Conservation (phyloP, 441 rosid species). For the Macaranga tanarius region DNA sequence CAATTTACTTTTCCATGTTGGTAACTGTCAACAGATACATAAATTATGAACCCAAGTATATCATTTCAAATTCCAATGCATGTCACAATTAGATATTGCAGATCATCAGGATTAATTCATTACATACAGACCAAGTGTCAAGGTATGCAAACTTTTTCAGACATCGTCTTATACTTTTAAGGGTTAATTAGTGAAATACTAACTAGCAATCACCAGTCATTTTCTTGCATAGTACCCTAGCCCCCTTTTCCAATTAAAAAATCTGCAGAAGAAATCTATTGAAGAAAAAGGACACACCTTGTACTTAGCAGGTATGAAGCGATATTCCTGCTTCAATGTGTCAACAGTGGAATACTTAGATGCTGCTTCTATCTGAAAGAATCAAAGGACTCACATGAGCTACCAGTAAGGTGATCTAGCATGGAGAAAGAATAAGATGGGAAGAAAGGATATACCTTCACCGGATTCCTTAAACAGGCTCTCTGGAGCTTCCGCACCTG, state of each 20-base stretch:
- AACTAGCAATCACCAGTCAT: not conserved
- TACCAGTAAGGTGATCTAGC: conserved; percentile 8
- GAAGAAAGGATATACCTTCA: conserved; percentile 52
- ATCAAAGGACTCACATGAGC: conserved; percentile 14
- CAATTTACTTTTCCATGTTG: not conserved
- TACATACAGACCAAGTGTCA: not conserved
- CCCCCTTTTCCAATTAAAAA: not conserved
- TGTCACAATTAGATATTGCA: not conserved
- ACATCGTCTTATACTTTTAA: not conserved
- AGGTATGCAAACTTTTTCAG: conserved; percentile 5
- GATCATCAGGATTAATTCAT: not conserved
- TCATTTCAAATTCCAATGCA: conserved; percentile 2
- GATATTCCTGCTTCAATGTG: conserved; percentile 78
- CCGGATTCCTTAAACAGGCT: conserved; percentile 89
- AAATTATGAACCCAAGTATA: not conserved
- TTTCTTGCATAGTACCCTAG: not conserved
- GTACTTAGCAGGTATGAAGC: conserved; percentile 74
- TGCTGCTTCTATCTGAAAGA: conserved; percentile 79
- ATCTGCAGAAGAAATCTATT: conserved; percentile 1
- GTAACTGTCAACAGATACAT: not conserved
- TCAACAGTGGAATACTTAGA: conserved; percentile 93
- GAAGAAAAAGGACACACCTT: conserved; percentile 51
- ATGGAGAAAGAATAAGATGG: not conserved
- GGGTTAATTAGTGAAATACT: not conserved
- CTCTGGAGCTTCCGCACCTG: conserved; percentile 94